Base-by-base conservation (phyloP, 768 basidiomycete species). In the Rhizopogon vesiculosus region DNA sequence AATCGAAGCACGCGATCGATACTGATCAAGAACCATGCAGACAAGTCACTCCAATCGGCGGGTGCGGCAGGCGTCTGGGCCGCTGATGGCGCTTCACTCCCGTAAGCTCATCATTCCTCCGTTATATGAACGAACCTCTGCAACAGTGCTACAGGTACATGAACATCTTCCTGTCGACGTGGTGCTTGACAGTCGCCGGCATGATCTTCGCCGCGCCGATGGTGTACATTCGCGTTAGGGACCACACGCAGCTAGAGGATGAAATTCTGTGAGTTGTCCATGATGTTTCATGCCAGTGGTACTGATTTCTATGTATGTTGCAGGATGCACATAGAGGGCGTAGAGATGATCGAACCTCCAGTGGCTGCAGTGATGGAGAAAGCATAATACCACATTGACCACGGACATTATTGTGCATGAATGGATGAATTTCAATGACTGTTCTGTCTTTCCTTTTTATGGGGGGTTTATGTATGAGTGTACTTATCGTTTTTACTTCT, bases 21-120 rank as follows among this genome's bases (percentile, higher is more conserved):
- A 22, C 56, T 59, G 28, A 53, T 53, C 35, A 22, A 38, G 13
- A 7, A 18, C 44, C 13, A 42, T 19, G 31, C 55, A 81, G 86
- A 88, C 64, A 89, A 91, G 65, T 86, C 86, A 13, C 70, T 92
- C 38, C 89, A 92, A 63, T 89, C 86, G 3, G 81, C 80, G 6
- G 89, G 86, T 56, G 84, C 82, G 12, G 89, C 86, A 1, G 86
- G 84, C 6, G 69, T 82, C 13, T 92, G 87, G 87, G 76, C 85
- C 38, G 84, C 82, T 4, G 89, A 92, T 69, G 87, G 75, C 6
- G 76, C 81, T 29, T 70, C 71, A 42, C 55, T 77, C 31, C 87
- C 89, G 85, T 90, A 61, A 67, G 87, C 76, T 16, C n/a, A 7
- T 16, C 9, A 41, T 22, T 29, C 33, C 8, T 39, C 31, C 40